These are phyloP conservation scores for Cenchrus purpureus DNA, from an alignment of 176 grass and related monocot species.

Conservation along the genomic window DNA sequence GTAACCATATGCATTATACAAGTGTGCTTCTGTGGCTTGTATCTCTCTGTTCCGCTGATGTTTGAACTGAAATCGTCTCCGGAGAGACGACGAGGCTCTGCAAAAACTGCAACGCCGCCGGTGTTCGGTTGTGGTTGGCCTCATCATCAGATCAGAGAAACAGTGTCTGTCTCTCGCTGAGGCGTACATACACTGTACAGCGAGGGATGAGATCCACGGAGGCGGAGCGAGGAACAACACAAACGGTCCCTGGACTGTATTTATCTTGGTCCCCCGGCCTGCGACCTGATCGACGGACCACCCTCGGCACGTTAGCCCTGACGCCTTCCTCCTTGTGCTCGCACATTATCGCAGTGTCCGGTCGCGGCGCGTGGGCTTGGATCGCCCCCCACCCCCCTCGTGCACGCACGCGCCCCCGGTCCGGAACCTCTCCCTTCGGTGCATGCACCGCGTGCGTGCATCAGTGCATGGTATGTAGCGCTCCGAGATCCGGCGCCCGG, in stretches of 20 bases:
- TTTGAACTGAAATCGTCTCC: too few species aligned
- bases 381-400: not conserved
- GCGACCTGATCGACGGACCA: slow-evolving; percentile 17
- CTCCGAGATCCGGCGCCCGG: too few species aligned
- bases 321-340: not conserved
- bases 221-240: not conserved
- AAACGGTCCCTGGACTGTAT: slow-evolving; percentile 2
- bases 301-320: not conserved
- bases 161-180: not conserved
- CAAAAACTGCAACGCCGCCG: not conserved
- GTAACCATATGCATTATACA: too few species aligned
- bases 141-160: too few species aligned
- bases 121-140: not conserved
- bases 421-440: not conserved
- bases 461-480: too few species aligned
- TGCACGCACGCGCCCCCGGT: slow-evolving; percentile 21
- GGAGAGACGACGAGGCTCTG: not conserved
- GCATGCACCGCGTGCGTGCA: not conserved
- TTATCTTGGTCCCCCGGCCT: not conserved
- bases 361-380: not conserved
- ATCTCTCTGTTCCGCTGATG: too few species aligned
- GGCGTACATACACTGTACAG: not conserved
- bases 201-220: not conserved
- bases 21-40: too few species aligned
- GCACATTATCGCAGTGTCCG: not conserved